Conservation (phyloP, 257 asterid genomes). For the Apocynum venetum region DNA sequence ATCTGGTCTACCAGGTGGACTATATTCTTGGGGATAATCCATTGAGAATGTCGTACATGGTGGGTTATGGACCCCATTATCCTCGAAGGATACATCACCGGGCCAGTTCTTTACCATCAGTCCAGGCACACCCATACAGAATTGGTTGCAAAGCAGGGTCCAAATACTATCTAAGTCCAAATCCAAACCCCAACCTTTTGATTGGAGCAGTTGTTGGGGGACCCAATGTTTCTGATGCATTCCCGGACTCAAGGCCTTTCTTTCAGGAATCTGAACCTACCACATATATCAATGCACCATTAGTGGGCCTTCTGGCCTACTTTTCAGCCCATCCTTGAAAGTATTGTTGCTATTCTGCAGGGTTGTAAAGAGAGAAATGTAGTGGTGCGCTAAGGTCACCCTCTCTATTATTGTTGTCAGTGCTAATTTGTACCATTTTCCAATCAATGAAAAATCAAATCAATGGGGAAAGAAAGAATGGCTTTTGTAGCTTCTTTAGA, state of each 20-base stretch:
- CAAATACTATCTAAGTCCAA: slow-evolving; percentile 48
- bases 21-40: slow-evolving; percentile 88
- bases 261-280: slow-evolving; percentile 86
- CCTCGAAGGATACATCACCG: slow-evolving; percentile 80
- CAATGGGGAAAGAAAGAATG: background rate
- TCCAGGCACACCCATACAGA: slow-evolving; percentile 48
- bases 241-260: slow-evolving; percentile 73
- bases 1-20: slow-evolving; percentile 51
- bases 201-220: slow-evolving; percentile 89
- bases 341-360: background rate
- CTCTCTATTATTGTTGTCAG: slow-evolving; percentile 25
- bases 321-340: slow-evolving; percentile 60
- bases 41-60: slow-evolving; percentile 78
- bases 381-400: slow-evolving; percentile 87
- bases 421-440: slow-evolving; percentile 7
- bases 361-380: slow-evolving; percentile 20
- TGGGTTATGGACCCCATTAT: slow-evolving; percentile 66
- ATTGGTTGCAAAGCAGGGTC: slow-evolving; percentile 69
- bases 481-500: background rate
- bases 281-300: slow-evolving; percentile 72
- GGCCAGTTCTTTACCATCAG: slow-evolving; percentile 66
- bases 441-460: background rate
- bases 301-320: slow-evolving; percentile 71
- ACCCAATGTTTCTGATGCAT: slow-evolving; percentile 53
- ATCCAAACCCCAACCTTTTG: slow-evolving; percentile 61